Evolutionary conservation across 495 filamentous ascomycete genomes (phyloP).

Genomic region (Cudoniella acicularis): DNA sequence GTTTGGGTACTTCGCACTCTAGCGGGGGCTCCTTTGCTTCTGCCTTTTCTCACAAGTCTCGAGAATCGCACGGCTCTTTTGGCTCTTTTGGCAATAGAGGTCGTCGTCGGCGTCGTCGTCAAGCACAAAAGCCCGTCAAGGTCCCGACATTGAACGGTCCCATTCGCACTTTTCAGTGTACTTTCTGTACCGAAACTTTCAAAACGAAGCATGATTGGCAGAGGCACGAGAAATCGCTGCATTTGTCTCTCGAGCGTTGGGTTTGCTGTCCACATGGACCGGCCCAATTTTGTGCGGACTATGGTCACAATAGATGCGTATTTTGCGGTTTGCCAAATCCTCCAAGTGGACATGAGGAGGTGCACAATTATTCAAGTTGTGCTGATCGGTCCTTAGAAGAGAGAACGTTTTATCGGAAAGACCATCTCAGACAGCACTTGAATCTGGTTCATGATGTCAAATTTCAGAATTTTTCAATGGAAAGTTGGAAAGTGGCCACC

Average conservation of each 20-base stretch:
- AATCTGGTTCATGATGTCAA: slow-evolving; percentile 71
- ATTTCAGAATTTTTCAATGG: slow-evolving; percentile 56
- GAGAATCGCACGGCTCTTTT: slow-evolving; percentile 64
- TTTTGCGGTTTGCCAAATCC: slow-evolving; percentile 64
- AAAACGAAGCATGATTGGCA: slow-evolving; percentile 84
- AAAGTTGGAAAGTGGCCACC: slow-evolving; percentile 61
- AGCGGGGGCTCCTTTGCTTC: slow-evolving; percentile 69
- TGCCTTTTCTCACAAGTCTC: slow-evolving; percentile 65
- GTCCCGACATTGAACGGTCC: slow-evolving; percentile 28
- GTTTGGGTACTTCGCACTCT: slow-evolving; percentile 66
- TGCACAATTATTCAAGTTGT: slow-evolving; percentile 68
- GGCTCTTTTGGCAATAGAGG: slow-evolving; percentile 68
- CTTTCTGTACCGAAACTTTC: slow-evolving; percentile 79
- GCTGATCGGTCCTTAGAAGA: slow-evolving; percentile 59
- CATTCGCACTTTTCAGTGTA: slow-evolving; percentile 61
- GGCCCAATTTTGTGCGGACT: slow-evolving; percentile 11
- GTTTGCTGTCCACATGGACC: slow-evolving; percentile 68
- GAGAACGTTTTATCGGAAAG: slow-evolving; percentile 78
- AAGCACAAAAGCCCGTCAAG: slow-evolving; percentile 44
- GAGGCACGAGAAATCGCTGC: slow-evolving; percentile 77
- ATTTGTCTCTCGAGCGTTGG: slow-evolving; percentile 76
- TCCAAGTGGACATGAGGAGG: slow-evolving; percentile 57
- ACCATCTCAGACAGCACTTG: slow-evolving; percentile 78
- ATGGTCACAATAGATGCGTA: slow-evolving; percentile 52
- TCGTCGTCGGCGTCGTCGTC: slow-evolving; percentile 63